These are phyloP conservation scores for Gnaphalium uliginosum DNA, from an alignment of 129 eudicot species.

Conservation along the genomic window DNA sequence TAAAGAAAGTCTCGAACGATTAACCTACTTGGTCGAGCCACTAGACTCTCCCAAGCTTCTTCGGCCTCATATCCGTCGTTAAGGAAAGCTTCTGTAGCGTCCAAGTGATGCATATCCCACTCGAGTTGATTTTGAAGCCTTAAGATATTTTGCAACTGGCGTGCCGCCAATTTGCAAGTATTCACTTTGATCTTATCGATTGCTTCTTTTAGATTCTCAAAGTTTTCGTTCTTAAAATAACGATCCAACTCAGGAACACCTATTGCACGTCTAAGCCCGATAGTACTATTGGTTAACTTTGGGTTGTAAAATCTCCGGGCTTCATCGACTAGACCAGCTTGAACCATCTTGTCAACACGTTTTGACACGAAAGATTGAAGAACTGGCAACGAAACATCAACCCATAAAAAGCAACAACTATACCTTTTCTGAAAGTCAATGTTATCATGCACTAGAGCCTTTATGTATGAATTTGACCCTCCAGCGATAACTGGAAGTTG, in stretches of 20 bases:
- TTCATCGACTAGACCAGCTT: constrained; percentile 52
- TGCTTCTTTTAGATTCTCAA: constrained; percentile 37
- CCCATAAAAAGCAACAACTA: constrained; percentile 68
- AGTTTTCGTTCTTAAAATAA: constrained; percentile 31
- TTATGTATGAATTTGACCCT: constrained; percentile 65
- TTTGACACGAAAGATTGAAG: constrained; percentile 51
- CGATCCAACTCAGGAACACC: constrained; percentile 64
- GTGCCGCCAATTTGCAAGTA: constrained; percentile 47
- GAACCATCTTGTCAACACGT: constrained; percentile 56
- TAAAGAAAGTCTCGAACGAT: constrained; percentile 47
- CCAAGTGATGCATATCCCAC: constrained; percentile 53
- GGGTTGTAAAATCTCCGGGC: constrained; percentile 49
- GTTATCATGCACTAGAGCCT: constrained; percentile 56
- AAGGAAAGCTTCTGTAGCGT: constrained; percentile 57
- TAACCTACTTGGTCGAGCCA: constrained; percentile 38
- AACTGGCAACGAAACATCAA: constrained; percentile 52
- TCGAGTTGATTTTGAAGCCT: constrained; percentile 42
- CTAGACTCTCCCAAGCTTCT: constrained; percentile 58
- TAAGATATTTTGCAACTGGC: constrained; percentile 48
- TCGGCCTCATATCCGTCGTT: constrained; percentile 37
- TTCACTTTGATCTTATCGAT: constrained; percentile 46
- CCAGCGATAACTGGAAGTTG: constrained; percentile 67
- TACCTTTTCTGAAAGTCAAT: constrained; percentile 44
- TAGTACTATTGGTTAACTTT: constrained; percentile 18
- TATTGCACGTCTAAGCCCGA: constrained; percentile 58